Evolutionary conservation across 2,329 filamentous ascomycete genomes (phyloP).

Genomic region (Hymenoscyphus linearis): DNA sequence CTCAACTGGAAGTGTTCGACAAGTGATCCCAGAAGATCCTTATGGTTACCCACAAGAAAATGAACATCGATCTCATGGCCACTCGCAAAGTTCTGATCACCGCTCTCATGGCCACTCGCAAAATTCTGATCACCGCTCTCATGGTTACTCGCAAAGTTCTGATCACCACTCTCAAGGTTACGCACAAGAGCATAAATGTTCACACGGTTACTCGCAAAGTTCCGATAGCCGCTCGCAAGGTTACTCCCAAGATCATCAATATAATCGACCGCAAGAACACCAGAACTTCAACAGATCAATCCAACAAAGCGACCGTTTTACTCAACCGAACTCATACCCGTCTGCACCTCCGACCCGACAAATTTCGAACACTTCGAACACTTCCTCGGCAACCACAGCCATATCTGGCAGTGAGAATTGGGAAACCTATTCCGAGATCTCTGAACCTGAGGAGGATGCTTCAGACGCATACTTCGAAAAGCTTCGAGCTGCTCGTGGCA

Average conservation of each 20-base stretch:
- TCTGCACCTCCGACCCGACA: conserved; percentile 47
- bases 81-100: neutral
- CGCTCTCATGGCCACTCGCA: conserved; percentile 1
- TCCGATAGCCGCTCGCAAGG: neutral
- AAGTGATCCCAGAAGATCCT: conserved; percentile 72
- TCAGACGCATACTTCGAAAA: conserved; percentile 87
- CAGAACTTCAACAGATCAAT: conserved; percentile 40
- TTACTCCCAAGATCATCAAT: neutral
- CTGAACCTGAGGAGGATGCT: conserved; percentile 68
- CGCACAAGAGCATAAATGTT: conserved; percentile 4
- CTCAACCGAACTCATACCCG: conserved; percentile 24
- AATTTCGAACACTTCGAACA: conserved; percentile 67
- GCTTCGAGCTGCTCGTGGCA: conserved; percentile 62
- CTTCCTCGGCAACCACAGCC: conserved; percentile 58
- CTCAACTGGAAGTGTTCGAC: conserved; percentile 51
- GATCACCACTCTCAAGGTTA: neutral
- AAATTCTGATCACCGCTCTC: conserved; percentile 21
- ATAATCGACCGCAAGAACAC: conserved; percentile 32
- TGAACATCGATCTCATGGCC: neutral
- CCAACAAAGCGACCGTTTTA: conserved; percentile 35
- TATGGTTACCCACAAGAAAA: conserved; percentile 46
- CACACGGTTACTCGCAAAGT: too few species aligned
- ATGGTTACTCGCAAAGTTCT: conserved; percentile 32
- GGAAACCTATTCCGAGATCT: conserved; percentile 90
- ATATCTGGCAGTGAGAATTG: conserved; percentile 90